Percentiles rank a stretch among this genome's conserved stretches.
phyloP scores from a whole-genome alignment of 1,284 basidiomycete species.

The Termitomyces sp. region DNA sequence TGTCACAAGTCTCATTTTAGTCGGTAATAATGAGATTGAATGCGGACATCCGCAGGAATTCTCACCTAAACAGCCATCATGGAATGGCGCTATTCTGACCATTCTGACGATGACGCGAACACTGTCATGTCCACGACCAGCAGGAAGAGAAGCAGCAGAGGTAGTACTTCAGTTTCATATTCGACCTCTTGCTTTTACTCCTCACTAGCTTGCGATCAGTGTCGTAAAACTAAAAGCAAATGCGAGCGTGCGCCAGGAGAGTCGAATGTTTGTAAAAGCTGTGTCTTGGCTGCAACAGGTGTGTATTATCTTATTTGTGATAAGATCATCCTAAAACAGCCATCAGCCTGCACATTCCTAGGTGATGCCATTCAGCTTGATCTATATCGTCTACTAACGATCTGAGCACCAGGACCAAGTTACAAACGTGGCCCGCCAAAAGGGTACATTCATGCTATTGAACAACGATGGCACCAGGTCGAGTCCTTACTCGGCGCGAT shows the following conservation, averaged over 20 bases:
- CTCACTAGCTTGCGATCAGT: slow-evolving; percentile 71
- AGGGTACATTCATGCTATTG: slow-evolving; percentile 87
- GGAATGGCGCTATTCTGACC: slow-evolving; percentile 53
- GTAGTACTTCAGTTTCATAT: slow-evolving; percentile 25
- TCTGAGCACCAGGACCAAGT: slow-evolving; percentile 52
- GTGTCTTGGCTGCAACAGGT: slow-evolving; percentile 58
- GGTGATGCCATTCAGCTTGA: slow-evolving; percentile 34
- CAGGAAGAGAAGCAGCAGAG: slow-evolving; percentile 68
- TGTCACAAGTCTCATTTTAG: slow-evolving; percentile 11
- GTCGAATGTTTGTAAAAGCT: slow-evolving; percentile 61
- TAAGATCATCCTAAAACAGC: slow-evolving; percentile 14
- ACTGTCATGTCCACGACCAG: slow-evolving; percentile 32
- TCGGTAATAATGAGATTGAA: slow-evolving; percentile 7
- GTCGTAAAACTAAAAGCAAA: slow-evolving; percentile 82
- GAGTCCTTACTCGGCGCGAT: slow-evolving; percentile 79
- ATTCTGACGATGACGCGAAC: slow-evolving; percentile 49
- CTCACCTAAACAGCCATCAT: slow-evolving; percentile 24
- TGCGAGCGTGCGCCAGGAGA: slow-evolving; percentile 62
- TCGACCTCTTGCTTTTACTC: neutral
- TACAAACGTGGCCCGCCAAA: slow-evolving; percentile 85
- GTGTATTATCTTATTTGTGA: slow-evolving; percentile 1
- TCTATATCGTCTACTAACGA: slow-evolving; percentile 2
- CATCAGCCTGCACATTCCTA: slow-evolving; percentile 70
- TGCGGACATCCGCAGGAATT: slow-evolving; percentile 5
- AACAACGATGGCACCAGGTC: slow-evolving; percentile 84